Evolutionary conservation across 208 protist genomes (phyloP).

Genomic region (Porcisia hertigi): DNA sequence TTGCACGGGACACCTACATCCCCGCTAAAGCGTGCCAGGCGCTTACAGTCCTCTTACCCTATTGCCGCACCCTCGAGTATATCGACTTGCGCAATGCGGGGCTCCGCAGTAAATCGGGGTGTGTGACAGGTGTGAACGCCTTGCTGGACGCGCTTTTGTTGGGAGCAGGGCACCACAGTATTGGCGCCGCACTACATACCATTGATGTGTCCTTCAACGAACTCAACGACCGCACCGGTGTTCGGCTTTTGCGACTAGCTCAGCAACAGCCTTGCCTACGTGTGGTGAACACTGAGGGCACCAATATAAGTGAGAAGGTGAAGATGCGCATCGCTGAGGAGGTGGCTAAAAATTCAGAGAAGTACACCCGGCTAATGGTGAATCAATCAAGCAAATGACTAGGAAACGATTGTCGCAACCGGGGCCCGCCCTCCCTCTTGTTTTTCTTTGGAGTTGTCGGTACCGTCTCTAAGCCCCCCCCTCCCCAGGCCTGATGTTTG

Average conservation of each 20-base stretch:
- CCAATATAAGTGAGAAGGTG: slow-evolving; percentile 28
- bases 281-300: slow-evolving; percentile 28
- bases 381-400: not conserved
- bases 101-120: slow-evolving; percentile 17
- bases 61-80: slow-evolving; percentile 32
- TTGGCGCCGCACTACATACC: slow-evolving; percentile 25
- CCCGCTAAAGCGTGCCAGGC: slow-evolving; percentile 37
- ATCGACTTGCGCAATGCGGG: slow-evolving; percentile 34
- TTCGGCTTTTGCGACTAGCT: slow-evolving; percentile 32
- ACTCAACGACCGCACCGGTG: slow-evolving; percentile 36
- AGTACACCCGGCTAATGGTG: not conserved
- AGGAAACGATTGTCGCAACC: not conserved
- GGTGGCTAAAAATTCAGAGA: not conserved
- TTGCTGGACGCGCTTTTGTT: slow-evolving; percentile 23
- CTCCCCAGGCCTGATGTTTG: too few relatives aligned
- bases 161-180: not conserved
- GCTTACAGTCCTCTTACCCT: slow-evolving; percentile 36
- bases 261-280: slow-evolving; percentile 23
- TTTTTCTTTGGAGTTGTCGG: too few relatives aligned
- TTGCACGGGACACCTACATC: slow-evolving; percentile 30
- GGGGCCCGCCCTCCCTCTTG: too few relatives aligned
- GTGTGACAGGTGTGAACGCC: slow-evolving; percentile 18
- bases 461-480: too few relatives aligned
- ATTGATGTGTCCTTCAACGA: slow-evolving; percentile 43
- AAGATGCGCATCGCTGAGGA: slow-evolving; percentile 1